Percentiles rank a stretch among this genome's conserved stretches.
phyloP scores from a whole-genome alignment of 2,329 filamentous ascomycete species.

The Fusarium xyrophilum region DNA sequence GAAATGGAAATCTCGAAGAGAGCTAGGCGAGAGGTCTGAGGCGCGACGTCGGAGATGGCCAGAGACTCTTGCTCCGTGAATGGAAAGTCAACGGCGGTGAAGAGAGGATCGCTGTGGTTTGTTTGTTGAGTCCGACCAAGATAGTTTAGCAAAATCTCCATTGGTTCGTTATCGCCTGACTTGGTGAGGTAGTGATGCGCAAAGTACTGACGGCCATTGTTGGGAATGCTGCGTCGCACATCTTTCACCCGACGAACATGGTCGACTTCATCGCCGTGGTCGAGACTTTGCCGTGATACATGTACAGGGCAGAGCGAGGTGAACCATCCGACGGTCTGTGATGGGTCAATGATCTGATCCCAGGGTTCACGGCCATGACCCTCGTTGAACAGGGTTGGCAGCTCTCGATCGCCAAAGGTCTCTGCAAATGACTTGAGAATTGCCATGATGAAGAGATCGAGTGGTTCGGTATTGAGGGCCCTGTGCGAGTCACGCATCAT shows the following conservation, averaged over 20 bases:
- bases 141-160: constrained; percentile 27
- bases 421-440: constrained; percentile 46
- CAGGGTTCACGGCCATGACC: constrained; percentile 52
- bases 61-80: constrained; percentile 1
- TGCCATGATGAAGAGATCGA: constrained; percentile 50
- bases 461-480: constrained; percentile 45
- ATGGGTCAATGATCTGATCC: constrained; percentile 45
- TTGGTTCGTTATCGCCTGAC: neutral
- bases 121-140: constrained; percentile 20
- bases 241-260: constrained; percentile 20
- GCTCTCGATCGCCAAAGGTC: constrained; percentile 45
- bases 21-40: constrained; percentile 15
- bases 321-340: constrained; percentile 55
- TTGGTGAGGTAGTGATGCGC: constrained; percentile 9
- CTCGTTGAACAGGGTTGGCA: constrained; percentile 50
- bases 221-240: constrained; percentile 7
- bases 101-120: neutral
- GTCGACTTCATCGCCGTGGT: constrained; percentile 4
- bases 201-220: constrained; percentile 26
- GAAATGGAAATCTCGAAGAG: constrained; percentile 35
- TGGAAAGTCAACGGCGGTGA: neutral
- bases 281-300: neutral
- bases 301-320: constrained; percentile 50
- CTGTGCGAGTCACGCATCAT: constrained; percentile 40
- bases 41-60: constrained; percentile 9